Base-by-base conservation (phyloP, 1,284 basidiomycete genomes). In the Boletus chippewaensis region DNA sequence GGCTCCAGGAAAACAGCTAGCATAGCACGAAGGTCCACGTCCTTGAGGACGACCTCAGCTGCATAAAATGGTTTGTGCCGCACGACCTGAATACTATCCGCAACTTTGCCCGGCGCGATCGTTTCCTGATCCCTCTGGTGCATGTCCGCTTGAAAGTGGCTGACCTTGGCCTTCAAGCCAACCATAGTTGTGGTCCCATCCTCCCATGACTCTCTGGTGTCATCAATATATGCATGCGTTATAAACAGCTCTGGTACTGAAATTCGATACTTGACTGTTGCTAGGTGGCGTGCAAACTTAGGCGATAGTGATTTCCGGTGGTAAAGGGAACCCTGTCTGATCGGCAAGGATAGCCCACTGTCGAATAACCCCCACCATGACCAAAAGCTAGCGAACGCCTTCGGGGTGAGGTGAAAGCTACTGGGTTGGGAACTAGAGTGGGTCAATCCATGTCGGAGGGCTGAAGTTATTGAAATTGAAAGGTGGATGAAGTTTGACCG, bases 401-500 rank as follows among this genome's bases (percentile, higher is more conserved):
- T 84, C 0, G 95, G 92, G 2, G 87, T 91, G 36, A 97, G 79
- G 70, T 98, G 90, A 51, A 98, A 73, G 61, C 81, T 91, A 70
- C 88, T 97, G 3, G 75, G 68, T 54, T 32, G 61, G 49, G 22
- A 53, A 47, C 45, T 34, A 26, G 43, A 42, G 31, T 54, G 51
- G 47, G 56, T 48, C 57, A 52, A 57, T 64, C 60, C 67, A 59
- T 51, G 57, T 57, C 65, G 52, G 61, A 59, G 60, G 4, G 80
- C 84, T 5, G 91, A 91, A 34, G 81, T 80, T 54, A 97, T 74
- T 0, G 94, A 97, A 42, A 95, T 76, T 0, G 93, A 94, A 49
- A 96, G 80, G 70, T 99, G 95, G 52, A 97, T 84, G 66, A 92
- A 96, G 69, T 98, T 87, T 8, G 94, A 96, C 31, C 95, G 83